phyloP scores from a whole-genome alignment of 345 rosid genomes.

The Gossypium bickii region DNA sequence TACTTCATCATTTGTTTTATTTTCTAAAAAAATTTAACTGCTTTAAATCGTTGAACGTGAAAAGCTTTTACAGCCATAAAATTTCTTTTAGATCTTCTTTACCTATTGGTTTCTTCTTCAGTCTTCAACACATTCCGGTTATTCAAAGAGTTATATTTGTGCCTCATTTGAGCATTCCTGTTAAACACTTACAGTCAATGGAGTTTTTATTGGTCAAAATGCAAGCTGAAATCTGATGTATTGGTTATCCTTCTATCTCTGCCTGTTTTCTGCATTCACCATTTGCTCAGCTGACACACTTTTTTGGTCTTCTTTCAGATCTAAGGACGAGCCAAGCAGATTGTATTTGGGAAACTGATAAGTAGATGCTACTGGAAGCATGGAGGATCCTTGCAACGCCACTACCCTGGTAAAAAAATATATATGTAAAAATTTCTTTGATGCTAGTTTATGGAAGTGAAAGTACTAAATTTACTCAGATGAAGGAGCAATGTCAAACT shows the following conservation, averaged over 20 bases:
- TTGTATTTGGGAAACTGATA: background rate
- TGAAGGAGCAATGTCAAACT: background rate
- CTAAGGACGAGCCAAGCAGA: background rate
- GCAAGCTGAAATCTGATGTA: background rate
- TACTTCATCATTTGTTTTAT: no score
- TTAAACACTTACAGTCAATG: background rate
- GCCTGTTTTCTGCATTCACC: background rate
- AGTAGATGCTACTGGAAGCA: no score
- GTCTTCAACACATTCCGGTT: background rate
- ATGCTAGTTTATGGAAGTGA: background rate
- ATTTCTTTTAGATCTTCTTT: background rate
- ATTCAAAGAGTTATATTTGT: background rate
- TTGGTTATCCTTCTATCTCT: background rate
- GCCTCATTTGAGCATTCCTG: background rate
- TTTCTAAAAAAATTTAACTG: background rate
- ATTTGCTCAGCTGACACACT: background rate
- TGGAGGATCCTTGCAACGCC: conserved; percentile 3
- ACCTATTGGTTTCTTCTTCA: background rate
- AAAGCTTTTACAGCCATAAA: background rate
- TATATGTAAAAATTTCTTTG: background rate
- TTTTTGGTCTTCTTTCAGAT: background rate
- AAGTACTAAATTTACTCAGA: background rate
- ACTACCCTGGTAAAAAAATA: background rate
- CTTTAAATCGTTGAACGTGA: background rate
- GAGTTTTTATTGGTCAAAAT: background rate